phyloP scores from a whole-genome alignment of 192 early-diverging fungal species.

The Coemansia brasiliensis region DNA sequence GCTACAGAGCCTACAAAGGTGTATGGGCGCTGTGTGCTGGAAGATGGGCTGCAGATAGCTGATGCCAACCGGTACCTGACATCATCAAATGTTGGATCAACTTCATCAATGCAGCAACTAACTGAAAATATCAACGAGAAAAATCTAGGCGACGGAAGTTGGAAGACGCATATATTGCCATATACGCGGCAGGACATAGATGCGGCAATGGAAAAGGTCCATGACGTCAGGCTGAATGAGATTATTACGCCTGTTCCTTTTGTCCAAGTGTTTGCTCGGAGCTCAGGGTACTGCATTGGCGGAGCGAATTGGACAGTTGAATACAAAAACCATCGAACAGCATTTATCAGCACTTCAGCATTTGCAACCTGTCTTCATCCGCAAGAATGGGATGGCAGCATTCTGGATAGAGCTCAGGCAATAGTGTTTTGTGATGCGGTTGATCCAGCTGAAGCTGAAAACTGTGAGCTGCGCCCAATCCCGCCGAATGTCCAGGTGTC shows the following conservation, averaged over 20 bases:
- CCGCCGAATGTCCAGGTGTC: slow-evolving; percentile 22
- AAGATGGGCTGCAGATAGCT: slow-evolving; percentile 20
- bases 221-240: slow-evolving; percentile 52
- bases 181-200: slow-evolving; percentile 48
- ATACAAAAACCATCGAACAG: slow-evolving; percentile 56
- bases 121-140: background rate
- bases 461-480: slow-evolving; percentile 5
- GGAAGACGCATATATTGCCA: slow-evolving; percentile 11
- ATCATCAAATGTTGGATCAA: slow-evolving; percentile 2
- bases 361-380: slow-evolving; percentile 45
- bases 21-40: slow-evolving; percentile 61
- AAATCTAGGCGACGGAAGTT: background rate
- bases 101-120: background rate
- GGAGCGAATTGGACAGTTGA: slow-evolving; percentile 74
- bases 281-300: slow-evolving; percentile 74
- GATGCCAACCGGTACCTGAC: background rate
- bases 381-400: slow-evolving; percentile 50
- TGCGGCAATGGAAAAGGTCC: slow-evolving; percentile 51
- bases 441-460: slow-evolving; percentile 24
- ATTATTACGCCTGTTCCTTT: slow-evolving; percentile 47
- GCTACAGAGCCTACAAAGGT: slow-evolving; percentile 80
- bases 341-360: slow-evolving; percentile 52
- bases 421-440: slow-evolving; percentile 50
- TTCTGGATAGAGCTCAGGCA: slow-evolving; percentile 38
- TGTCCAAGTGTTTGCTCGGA: slow-evolving; percentile 62